Percentiles rank a stretch among this genome's conserved stretches.
These are phyloP conservation scores for Nemophila menziesii DNA, from an alignment of 257 asterid species.

Conservation along the genomic window DNA sequence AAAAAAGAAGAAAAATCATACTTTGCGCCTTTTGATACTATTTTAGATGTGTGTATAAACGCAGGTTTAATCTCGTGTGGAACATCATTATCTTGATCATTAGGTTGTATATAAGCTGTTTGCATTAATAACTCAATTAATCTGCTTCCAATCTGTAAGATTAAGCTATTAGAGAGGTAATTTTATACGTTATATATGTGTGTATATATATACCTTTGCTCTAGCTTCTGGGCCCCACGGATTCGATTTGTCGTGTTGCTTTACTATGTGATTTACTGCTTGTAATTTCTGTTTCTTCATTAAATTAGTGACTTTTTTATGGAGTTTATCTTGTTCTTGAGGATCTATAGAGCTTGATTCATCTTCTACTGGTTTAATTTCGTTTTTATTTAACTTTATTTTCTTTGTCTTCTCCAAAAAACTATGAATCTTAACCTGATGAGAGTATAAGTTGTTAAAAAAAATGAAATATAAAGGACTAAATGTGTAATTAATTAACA, in stretches of 20 bases:
- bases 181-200: slow-evolving; percentile 4
- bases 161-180: slow-evolving; percentile 4
- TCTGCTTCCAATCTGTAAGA: slow-evolving; percentile 76
- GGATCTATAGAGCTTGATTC: slow-evolving; percentile 18
- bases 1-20: slow-evolving; percentile 17
- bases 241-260: slow-evolving; percentile 40
- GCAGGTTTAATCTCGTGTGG: slow-evolving; percentile 96
- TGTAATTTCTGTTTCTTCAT: slow-evolving; percentile 69
- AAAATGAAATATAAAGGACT: slow-evolving; percentile 1
- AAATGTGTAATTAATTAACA: too few relatives aligned
- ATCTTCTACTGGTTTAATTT: slow-evolving; percentile 26
- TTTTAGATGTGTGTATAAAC: slow-evolving; percentile 54
- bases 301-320: slow-evolving; percentile 46
- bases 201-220: slow-evolving; percentile 57
- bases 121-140: slow-evolving; percentile 72
- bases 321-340: slow-evolving; percentile 36
- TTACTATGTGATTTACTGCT: slow-evolving; percentile 61
- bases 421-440: slow-evolving; percentile 64
- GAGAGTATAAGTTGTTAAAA: slow-evolving; percentile 7
- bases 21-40: slow-evolving; percentile 43
- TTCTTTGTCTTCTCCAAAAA: slow-evolving; percentile 67
- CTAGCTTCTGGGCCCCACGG: slow-evolving; percentile 78
- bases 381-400: slow-evolving; percentile 22
- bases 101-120: slow-evolving; percentile 78
- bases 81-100: slow-evolving; percentile 41